Evolutionary conservation across 768 basidiomycete species (phyloP).

Genomic region (Macrolepiota albuminosa): DNA sequence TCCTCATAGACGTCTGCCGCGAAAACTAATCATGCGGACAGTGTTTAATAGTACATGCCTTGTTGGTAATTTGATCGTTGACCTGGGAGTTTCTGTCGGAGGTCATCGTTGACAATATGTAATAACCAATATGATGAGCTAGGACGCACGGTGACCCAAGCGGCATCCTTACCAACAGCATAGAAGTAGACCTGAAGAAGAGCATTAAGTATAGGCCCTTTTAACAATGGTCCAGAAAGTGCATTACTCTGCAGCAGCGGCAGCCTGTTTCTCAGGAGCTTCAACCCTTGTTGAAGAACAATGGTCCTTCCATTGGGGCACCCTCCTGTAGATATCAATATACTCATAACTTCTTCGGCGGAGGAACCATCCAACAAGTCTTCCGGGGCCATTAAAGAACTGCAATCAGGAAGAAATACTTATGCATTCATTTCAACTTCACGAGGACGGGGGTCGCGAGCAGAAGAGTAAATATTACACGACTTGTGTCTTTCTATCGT

Average conservation of each 20-base stretch:
- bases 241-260: constrained; percentile 11
- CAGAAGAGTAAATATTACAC: constrained; percentile 24
- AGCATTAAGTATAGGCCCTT: not conserved
- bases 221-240: not conserved
- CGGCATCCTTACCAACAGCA: constrained; percentile 27
- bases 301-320: constrained; percentile 34
- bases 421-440: constrained; percentile 4
- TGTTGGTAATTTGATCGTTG: constrained; percentile 37
- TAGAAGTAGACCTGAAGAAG: constrained; percentile 33
- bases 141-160: constrained; percentile 30
- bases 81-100: constrained; percentile 32
- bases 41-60: constrained; percentile 36
- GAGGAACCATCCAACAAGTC: constrained; percentile 35
- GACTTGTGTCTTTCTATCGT: not conserved
- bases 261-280: constrained; percentile 9
- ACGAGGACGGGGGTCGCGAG: constrained; percentile 25
- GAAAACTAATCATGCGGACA: constrained; percentile 34
- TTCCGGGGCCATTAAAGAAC: constrained; percentile 13
- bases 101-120: not conserved
- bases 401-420: not conserved
- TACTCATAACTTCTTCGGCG: constrained; percentile 16
- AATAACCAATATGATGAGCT: not conserved
- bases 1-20: constrained; percentile 45
- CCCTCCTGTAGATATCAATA: constrained; percentile 14
- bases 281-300: constrained; percentile 33